Evolutionary conservation across 2,329 filamentous ascomycete genomes (phyloP).

Genomic region (Neopestalotiopsis sp.): DNA sequence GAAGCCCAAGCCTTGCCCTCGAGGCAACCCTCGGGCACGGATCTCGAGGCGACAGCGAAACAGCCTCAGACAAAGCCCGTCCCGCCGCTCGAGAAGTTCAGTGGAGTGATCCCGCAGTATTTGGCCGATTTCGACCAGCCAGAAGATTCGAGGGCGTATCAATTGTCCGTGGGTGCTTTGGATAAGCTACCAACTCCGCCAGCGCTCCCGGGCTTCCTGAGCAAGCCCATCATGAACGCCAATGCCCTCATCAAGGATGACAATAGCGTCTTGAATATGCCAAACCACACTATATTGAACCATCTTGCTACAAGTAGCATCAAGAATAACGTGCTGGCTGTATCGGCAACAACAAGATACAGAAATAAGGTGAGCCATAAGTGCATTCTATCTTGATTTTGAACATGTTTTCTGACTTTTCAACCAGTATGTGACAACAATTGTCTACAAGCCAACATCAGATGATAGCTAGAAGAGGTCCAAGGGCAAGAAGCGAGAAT

Average conservation of each 20-base stretch:
- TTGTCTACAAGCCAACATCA: conserved; percentile 93
- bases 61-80: conserved; percentile 60
- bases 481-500: not conserved
- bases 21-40: conserved; percentile 38
- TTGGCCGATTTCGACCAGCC: conserved; percentile 85
- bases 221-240: conserved; percentile 93
- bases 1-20: conserved; percentile 37
- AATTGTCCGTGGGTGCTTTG: conserved; percentile 75
- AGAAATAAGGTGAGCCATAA: conserved; percentile 77
- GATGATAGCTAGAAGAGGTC: conserved; percentile 46
- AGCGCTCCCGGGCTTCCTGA: conserved; percentile 85
- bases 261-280: conserved; percentile 94
- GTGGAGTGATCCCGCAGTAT: conserved; percentile 79
- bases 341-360: conserved; percentile 96
- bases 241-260: conserved; percentile 95
- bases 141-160: conserved; percentile 77
- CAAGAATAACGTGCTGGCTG: conserved; percentile 93
- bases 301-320: conserved; percentile 98
- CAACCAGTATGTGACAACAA: conserved; percentile 89
- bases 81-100: conserved; percentile 66
- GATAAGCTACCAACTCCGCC: conserved; percentile 85
- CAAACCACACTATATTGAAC: conserved; percentile 96
- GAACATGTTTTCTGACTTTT: not conserved
- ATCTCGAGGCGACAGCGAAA: conserved; percentile 49
- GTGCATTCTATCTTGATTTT: not conserved